phyloP scores from a whole-genome alignment of 495 filamentous ascomycete species.

The Tuber aestivum region DNA sequence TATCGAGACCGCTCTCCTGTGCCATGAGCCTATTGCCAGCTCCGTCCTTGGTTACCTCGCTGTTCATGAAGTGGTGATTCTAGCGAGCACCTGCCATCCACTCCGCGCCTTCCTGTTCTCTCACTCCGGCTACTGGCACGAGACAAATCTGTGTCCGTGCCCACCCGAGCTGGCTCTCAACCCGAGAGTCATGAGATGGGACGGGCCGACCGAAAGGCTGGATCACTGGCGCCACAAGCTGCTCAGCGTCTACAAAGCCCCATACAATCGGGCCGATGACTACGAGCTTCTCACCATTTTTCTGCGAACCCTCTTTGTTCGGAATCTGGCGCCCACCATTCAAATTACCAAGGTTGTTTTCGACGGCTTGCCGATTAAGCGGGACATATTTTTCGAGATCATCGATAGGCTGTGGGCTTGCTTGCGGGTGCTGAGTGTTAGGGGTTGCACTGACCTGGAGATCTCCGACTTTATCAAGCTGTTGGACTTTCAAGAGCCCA shows the following conservation, averaged over 20 bases:
- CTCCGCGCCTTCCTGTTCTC: constrained; percentile 21
- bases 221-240: not conserved
- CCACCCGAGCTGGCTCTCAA: constrained; percentile 6
- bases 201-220: not conserved
- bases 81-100: constrained; percentile 4
- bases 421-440: constrained; percentile 19
- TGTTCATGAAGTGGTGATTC: constrained; percentile 8
- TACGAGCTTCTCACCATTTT: not conserved
- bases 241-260: not conserved
- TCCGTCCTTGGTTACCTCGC: constrained; percentile 12
- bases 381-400: constrained; percentile 9
- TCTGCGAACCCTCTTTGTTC: constrained; percentile 15
- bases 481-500: not conserved
- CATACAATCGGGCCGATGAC: constrained; percentile 17
- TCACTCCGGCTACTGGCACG: constrained; percentile 8
- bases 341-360: constrained; percentile 14
- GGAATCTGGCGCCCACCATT: constrained; percentile 4
- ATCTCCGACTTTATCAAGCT: constrained; percentile 17
- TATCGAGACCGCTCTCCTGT: constrained; percentile 7
- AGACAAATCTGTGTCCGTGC: constrained; percentile 10
- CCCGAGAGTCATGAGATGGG: constrained; percentile 4
- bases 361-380: constrained; percentile 17
- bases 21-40: constrained; percentile 8
- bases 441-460: constrained; percentile 7
- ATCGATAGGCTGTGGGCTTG: constrained; percentile 5